A percentile compares a stretch with the other conserved stretches of the same genome.
Evolutionary conservation across 331 rosid species (phyloP).

Genomic region (Arachis monticola): DNA sequence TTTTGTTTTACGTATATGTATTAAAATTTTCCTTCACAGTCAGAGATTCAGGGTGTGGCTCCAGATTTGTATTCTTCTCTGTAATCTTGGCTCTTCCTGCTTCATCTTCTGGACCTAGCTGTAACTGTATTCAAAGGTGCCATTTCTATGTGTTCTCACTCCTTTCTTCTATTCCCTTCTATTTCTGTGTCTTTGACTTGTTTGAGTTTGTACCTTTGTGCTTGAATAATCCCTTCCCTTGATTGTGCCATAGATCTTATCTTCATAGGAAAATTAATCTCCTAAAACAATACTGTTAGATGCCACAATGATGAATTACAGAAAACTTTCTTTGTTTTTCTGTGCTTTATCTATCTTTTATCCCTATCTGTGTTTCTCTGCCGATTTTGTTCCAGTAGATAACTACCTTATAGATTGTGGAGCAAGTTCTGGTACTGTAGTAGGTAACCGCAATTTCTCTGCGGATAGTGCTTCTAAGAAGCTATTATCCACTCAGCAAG

Average conservation of each 20-base stretch:
- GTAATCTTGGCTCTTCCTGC: constrained; percentile 15
- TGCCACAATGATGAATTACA: constrained; percentile 47
- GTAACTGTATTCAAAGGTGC: constrained; percentile 52
- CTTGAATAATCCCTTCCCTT: too few species aligned
- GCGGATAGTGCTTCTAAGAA: constrained; percentile 60
- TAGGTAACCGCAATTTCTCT: constrained; percentile 55
- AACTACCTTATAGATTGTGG: constrained; percentile 85
- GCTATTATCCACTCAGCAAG: constrained; percentile 59
- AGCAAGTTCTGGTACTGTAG: constrained; percentile 48
- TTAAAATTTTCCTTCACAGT: constrained; percentile 24
- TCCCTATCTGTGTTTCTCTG: constrained; percentile 50
- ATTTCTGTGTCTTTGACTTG: constrained; percentile 37
- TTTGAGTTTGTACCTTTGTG: background rate
- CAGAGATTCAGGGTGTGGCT: background rate
- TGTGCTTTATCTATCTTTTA: constrained; percentile 50
- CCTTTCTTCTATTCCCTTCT: constrained; percentile 26
- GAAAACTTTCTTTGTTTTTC: constrained; percentile 50
- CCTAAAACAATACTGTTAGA: constrained; percentile 9
- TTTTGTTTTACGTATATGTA: constrained; percentile 36
- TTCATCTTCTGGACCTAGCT: constrained; percentile 33
- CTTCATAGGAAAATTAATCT: constrained; percentile 25
- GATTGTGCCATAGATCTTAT: constrained; percentile 35
- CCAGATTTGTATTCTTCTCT: constrained; percentile 33
- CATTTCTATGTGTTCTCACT: constrained; percentile 17
- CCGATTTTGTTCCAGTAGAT: constrained; percentile 59